Evolutionary conservation across 495 filamentous ascomycete species (phyloP).

Genomic region (Aspergillus conjunctus): DNA sequence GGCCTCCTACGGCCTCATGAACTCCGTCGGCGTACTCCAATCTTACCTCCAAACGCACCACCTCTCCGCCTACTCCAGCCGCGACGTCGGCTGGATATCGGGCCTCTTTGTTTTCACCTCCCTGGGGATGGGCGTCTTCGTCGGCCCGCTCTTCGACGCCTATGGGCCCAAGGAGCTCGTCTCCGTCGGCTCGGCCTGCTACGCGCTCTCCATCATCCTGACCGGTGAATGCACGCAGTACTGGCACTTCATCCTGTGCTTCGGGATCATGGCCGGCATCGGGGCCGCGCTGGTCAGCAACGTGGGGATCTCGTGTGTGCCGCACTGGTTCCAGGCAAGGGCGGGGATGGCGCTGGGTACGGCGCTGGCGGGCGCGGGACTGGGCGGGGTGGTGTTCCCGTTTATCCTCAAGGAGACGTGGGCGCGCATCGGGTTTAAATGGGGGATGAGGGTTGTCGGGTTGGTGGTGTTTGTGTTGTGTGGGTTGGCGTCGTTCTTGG

Average conservation of each 20-base stretch:
- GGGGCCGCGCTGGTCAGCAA: conserved; percentile 62
- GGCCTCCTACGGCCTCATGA: conserved; percentile 63
- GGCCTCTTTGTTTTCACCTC: conserved; percentile 64
- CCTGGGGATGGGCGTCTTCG: conserved; percentile 62
- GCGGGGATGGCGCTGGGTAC: conserved; percentile 43
- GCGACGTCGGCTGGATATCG: conserved; percentile 67
- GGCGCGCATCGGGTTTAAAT: conserved; percentile 57
- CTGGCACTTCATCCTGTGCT: conserved; percentile 68
- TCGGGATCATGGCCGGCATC: conserved; percentile 59
- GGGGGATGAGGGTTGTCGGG: conserved; percentile 61
- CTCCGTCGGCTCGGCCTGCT: conserved; percentile 50
- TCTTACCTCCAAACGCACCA: conserved; percentile 63
- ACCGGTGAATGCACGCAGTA: conserved; percentile 55
- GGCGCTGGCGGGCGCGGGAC: conserved; percentile 40
- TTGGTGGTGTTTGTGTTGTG: conserved; percentile 58
- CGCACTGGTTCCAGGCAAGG: conserved; percentile 44
- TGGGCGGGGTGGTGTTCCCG: conserved; percentile 65
- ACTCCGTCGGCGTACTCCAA: conserved; percentile 64
- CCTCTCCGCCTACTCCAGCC: conserved; percentile 54
- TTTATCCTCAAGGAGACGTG: conserved; percentile 56
- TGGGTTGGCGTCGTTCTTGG: conserved; percentile 46
- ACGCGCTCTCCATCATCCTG: conserved; percentile 56
- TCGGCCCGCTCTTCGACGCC: conserved; percentile 67
- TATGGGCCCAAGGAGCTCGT: conserved; percentile 59
- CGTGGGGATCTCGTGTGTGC: conserved; percentile 40